These are phyloP conservation scores for Drosera spatulata DNA, from an alignment of 179 eudicot species.

Conservation along the genomic window DNA sequence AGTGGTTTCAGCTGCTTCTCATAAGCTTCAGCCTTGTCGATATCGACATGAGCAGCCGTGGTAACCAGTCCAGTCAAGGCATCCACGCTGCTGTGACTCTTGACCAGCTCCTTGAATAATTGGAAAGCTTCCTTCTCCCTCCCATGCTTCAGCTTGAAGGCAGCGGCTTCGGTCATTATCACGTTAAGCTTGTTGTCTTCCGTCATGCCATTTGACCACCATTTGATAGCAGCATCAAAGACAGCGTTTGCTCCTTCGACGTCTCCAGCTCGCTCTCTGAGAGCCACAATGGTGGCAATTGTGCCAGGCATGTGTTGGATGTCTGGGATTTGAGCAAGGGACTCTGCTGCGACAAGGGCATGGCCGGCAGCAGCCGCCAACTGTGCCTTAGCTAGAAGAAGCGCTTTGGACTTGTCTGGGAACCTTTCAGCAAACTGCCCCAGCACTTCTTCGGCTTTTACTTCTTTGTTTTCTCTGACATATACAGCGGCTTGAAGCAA, in stretches of 20 bases:
- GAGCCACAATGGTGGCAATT: constrained; percentile 70
- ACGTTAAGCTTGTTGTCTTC: constrained; percentile 58
- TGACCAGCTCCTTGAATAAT: constrained; percentile 64
- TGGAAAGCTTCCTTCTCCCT: constrained; percentile 56
- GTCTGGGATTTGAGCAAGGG: constrained; percentile 54
- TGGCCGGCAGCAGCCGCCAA: constrained; percentile 85
- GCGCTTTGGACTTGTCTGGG: constrained; percentile 39
- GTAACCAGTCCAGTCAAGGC: constrained; percentile 75
- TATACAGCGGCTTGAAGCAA: constrained; percentile 89
- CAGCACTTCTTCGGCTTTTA: constrained; percentile 68
- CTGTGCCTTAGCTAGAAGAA: constrained; percentile 75
- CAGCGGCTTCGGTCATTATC: constrained; percentile 77
- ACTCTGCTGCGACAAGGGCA: constrained; percentile 70
- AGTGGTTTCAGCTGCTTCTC: constrained; percentile 72
- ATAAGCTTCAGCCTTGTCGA: constrained; percentile 84
- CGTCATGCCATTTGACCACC: constrained; percentile 80
- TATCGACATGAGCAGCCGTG: constrained; percentile 61
- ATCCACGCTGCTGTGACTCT: constrained; percentile 49
- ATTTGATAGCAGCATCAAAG: constrained; percentile 58
- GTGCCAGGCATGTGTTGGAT: constrained; percentile 90
- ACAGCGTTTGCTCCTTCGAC: constrained; percentile 62
- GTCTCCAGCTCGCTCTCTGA: constrained; percentile 77
- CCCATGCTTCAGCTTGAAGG: constrained; percentile 86
- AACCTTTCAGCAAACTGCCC: constrained; percentile 43
- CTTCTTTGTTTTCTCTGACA: constrained; percentile 73